Evolutionary conservation across 345 rosid species (phyloP), one percentile per base, ranked within the genome.

Genomic region (Toxicodendron radicans): DNA sequence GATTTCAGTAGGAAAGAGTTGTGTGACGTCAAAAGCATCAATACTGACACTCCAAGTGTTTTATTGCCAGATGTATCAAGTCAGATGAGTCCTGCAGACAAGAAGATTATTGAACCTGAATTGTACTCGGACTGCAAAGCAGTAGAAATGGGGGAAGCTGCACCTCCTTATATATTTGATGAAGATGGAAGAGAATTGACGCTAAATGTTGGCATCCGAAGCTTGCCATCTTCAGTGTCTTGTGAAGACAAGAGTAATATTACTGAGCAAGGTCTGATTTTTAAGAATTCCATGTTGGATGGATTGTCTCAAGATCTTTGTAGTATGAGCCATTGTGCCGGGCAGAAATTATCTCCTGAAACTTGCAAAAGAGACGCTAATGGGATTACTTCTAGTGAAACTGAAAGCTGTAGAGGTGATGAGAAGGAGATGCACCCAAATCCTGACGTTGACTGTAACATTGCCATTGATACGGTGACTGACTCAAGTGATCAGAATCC

Each of bases 1-100:
- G 75, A 81, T 43, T 85, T 90, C 66, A 41, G 33, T 23, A 74
- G 63, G 70, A 76, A 72, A 14, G 57, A 67, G 74, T 66, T 68
- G 43, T 62, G 60, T 73, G 73, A 67, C 12, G 59, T 76, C 51
- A 48, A 35, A 30, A 60, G 8, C 35, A 38, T 43, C 48, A 56
- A 66, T 49, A 38, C 5, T 64, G 24, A 52, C 4, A 30, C 63
- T 68, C n/a, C 49, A 63, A 41, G 52, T 41, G 58, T 49, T 59
- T 64, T 46, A 54, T 10, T 58, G 38, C 35, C 57, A 20, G 30
- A n/a, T 64, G 57, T 54, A 11, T 17, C 57, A 11, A 23, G 67
- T 67, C 71, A 64, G 56, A 23, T 53, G 16, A 68, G 62, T 56
- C 16, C 10, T 30, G 64, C 46, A 62, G 66, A 54, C 43, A 68